Conservation (phyloP, 176 grass and related monocot species). For the Canna indica region DNA sequence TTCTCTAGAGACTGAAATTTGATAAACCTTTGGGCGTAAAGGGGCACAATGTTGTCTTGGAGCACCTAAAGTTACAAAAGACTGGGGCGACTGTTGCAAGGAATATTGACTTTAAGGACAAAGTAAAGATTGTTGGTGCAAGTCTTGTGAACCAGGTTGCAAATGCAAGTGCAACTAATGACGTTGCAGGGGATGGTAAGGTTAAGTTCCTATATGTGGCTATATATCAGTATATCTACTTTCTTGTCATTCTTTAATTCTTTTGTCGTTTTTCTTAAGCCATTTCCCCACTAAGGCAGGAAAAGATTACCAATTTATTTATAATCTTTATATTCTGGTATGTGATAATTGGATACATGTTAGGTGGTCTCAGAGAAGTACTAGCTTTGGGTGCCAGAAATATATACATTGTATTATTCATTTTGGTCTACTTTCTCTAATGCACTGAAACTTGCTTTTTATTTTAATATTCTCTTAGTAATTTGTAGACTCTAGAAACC, state of each 20-base stretch:
- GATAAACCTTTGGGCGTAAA: slow-evolving; percentile 7
- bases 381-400: no score
- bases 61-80: slow-evolving; percentile 98
- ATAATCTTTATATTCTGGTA: no score
- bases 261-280: no score
- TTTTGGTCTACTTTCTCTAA: no score
- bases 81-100: slow-evolving; percentile 93
- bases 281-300: no score
- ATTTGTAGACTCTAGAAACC: no score
- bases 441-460: no score
- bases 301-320: neutral
- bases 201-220: neutral
- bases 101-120: slow-evolving; percentile 92
- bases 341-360: no score
- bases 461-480: no score
- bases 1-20: no score
- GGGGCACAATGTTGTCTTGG: slow-evolving; percentile 83
- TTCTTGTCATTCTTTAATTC: neutral
- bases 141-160: slow-evolving; percentile 98
- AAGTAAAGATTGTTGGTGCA: slow-evolving; percentile 79
- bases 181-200: slow-evolving; percentile 94
- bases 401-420: no score
- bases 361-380: no score
- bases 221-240: neutral
- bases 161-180: slow-evolving; percentile 91